Conservation (phyloP, 345 rosid species). For the Camelina neglecta region DNA sequence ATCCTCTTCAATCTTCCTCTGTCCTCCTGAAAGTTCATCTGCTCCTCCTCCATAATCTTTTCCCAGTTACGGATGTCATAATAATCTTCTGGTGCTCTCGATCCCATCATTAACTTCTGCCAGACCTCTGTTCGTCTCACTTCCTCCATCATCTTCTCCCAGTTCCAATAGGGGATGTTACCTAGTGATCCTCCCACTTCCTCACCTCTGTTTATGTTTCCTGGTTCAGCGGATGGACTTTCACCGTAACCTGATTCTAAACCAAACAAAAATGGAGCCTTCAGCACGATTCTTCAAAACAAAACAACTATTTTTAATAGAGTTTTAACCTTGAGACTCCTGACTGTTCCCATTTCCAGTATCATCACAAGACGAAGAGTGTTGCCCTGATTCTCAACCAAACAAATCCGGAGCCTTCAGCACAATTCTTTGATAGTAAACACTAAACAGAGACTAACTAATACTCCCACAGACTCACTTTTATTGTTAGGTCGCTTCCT, state of each 20-base stretch:
- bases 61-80: no score
- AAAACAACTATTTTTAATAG: no score
- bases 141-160: no score
- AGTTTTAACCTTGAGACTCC: slow-evolving; percentile 45
- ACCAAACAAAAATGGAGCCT: background rate
- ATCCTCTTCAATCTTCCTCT: background rate
- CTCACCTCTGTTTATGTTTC: background rate
- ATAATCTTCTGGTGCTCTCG: no score
- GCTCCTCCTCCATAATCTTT: background rate
- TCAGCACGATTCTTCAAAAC: background rate
- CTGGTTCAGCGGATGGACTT: background rate
- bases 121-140: no score
- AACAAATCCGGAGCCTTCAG: background rate
- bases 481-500: slow-evolving; percentile 41
- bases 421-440: no score
- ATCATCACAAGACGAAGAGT: background rate
- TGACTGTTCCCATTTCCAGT: slow-evolving; percentile 50
- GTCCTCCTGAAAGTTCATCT: background rate
- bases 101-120: no score
- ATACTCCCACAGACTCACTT: no score
- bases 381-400: background rate
- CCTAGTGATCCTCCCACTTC: background rate
- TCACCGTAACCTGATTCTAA: background rate
- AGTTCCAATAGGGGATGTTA: no score
- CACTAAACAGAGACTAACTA: no score